These are phyloP conservation scores for Penicillium sp. DNA, from an alignment of 2,329 filamentous ascomycete species.

Conservation along the genomic window DNA sequence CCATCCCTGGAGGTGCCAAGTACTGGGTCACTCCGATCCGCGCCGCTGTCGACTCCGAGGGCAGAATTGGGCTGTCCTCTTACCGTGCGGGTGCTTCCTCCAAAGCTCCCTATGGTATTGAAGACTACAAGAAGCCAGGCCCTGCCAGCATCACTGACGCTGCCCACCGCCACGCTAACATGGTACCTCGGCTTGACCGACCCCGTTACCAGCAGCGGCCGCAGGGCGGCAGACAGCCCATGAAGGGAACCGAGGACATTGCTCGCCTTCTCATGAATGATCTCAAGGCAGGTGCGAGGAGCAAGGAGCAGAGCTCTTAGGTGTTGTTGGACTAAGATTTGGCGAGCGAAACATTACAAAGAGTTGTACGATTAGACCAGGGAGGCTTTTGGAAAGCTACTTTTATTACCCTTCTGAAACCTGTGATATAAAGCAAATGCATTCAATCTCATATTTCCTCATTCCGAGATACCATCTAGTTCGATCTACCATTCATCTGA, in stretches of 20 bases:
- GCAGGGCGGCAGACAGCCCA: constrained; percentile 25
- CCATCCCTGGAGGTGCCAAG: constrained; percentile 59
- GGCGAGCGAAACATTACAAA: constrained; percentile 19
- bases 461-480: not conserved
- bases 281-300: constrained; percentile 30
- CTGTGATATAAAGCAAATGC: constrained; percentile 38
- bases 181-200: constrained; percentile 42
- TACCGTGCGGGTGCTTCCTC: constrained; percentile 41
- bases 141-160: constrained; percentile 37
- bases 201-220: constrained; percentile 26
- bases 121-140: constrained; percentile 41
- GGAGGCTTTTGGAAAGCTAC: constrained; percentile 38
- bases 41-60: constrained; percentile 54
- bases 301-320: constrained; percentile 2
- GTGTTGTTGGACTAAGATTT: constrained; percentile 7
- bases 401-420: constrained; percentile 30
- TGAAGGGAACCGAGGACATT: constrained; percentile 36
- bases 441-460: constrained; percentile 20
- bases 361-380: constrained; percentile 45
- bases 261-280: constrained; percentile 41
- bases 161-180: constrained; percentile 32
- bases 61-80: constrained; percentile 50
- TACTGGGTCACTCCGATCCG: constrained; percentile 57
- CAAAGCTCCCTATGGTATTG: constrained; percentile 46
- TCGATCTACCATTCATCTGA: not conserved